A percentile compares a stretch with the other conserved stretches of the same genome.
Conservation (phyloP, 2,329 filamentous ascomycete species). For the Neoarthrinium moseri region DNA sequence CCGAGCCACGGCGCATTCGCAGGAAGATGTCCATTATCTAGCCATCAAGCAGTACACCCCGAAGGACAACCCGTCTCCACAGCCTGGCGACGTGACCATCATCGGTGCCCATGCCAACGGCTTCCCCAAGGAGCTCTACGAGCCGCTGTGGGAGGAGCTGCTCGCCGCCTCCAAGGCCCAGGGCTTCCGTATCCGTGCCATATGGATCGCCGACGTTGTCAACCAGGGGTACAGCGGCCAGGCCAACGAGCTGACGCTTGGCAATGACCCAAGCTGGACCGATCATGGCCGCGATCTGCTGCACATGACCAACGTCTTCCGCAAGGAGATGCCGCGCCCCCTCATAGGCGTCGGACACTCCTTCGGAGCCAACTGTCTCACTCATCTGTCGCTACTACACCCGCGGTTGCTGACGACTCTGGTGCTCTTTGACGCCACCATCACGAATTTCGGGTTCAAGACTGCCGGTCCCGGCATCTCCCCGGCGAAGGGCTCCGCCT, state of each 20-base stretch:
- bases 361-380: conserved; percentile 76
- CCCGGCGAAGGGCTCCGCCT: conserved; percentile 62
- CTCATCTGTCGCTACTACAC: conserved; percentile 71
- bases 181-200: conserved; percentile 71
- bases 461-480: conserved; percentile 31
- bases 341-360: conserved; percentile 86
- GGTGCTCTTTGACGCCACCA: conserved; percentile 82
- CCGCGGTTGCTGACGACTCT: conserved; percentile 76
- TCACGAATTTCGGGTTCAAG: conserved; percentile 50
- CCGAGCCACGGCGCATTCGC: conserved; percentile 66
- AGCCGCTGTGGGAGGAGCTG: conserved; percentile 87
- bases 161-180: conserved; percentile 53
- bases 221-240: conserved; percentile 79
- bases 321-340: conserved; percentile 74
- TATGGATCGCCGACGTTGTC: conserved; percentile 90
- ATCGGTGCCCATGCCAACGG: conserved; percentile 88
- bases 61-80: conserved; percentile 63
- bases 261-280: conserved; percentile 86
- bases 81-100: conserved; percentile 78
- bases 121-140: conserved; percentile 94
- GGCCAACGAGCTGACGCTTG: conserved; percentile 72
- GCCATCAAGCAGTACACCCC: conserved; percentile 89
- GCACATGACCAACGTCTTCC: conserved; percentile 82
- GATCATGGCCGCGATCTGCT: conserved; percentile 84
- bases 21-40: conserved; percentile 73